phyloP scores from a whole-genome alignment of 805 yeast genomes.

The Ogataea zsoltii region DNA sequence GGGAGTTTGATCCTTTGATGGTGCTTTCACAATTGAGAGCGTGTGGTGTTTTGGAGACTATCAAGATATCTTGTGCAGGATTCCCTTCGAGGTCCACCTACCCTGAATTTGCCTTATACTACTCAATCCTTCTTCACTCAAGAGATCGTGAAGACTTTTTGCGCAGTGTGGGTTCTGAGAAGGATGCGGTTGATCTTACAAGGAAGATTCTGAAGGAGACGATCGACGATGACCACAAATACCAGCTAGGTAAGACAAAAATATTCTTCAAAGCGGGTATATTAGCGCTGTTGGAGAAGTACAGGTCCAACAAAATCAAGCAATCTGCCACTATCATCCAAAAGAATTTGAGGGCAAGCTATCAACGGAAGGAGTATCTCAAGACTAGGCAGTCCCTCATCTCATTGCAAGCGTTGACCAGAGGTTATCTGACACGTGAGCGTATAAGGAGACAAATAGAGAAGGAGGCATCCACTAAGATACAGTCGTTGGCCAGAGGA shows the following conservation, averaged over 20 bases:
- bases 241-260: slow-evolving; percentile 90
- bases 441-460: slow-evolving; percentile 57
- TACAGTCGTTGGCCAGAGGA: slow-evolving; percentile 72
- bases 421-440: slow-evolving; percentile 62
- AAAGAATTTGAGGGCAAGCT: slow-evolving; percentile 69
- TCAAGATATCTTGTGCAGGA: slow-evolving; percentile 95
- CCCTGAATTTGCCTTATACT: slow-evolving; percentile 87
- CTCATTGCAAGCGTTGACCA: slow-evolving; percentile 57
- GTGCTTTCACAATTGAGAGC: slow-evolving; percentile 94
- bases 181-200: slow-evolving; percentile 64
- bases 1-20: slow-evolving; percentile 96
- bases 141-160: slow-evolving; percentile 63
- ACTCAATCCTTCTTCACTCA: slow-evolving; percentile 79
- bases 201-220: slow-evolving; percentile 63
- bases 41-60: slow-evolving; percentile 97
- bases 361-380: slow-evolving; percentile 61
- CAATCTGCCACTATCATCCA: slow-evolving; percentile 83
- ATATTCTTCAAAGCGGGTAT: slow-evolving; percentile 96
- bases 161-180: slow-evolving; percentile 50
- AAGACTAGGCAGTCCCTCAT: slow-evolving; percentile 55
- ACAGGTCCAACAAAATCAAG: slow-evolving; percentile 75
- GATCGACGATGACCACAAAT: slow-evolving; percentile 66
- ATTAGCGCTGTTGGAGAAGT: slow-evolving; percentile 86
- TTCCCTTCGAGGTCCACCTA: slow-evolving; percentile 96
- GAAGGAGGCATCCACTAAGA: slow-evolving; percentile 58